Evolutionary conservation across 2,329 filamentous ascomycete species (phyloP).

Genomic region (Camillea tinctor): DNA sequence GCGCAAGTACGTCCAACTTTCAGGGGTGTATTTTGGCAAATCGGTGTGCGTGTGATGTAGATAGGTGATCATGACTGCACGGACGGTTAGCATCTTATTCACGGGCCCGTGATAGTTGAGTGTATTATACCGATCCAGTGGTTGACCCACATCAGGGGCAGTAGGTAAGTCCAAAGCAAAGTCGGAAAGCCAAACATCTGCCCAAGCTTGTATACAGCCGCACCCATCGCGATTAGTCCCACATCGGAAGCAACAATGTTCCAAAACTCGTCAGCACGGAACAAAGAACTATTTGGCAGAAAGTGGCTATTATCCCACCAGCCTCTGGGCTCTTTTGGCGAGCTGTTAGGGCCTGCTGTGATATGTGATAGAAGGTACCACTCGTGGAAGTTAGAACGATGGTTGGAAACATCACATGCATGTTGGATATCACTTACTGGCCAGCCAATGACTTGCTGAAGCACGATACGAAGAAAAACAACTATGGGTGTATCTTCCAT

Average conservation of each 20-base stretch:
- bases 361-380: conserved; percentile 12
- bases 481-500: conserved; percentile 9
- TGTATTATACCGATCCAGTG: conserved; percentile 61
- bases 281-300: conserved; percentile 57
- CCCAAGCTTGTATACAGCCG: conserved; percentile 50
- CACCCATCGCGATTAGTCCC: conserved; percentile 43
- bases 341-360: conserved; percentile 6
- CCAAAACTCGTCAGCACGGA: conserved; percentile 51
- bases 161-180: conserved; percentile 56
- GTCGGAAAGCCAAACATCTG: conserved; percentile 53
- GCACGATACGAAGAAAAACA: conserved; percentile 9
- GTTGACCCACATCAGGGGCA: conserved; percentile 68
- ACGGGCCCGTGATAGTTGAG: neutral
- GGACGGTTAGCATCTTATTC: neutral
- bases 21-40: conserved; percentile 51
- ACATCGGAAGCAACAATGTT: conserved; percentile 51
- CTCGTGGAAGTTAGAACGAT: neutral
- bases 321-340: conserved; percentile 28
- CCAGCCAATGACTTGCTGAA: conserved; percentile 11
- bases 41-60: conserved; percentile 60
- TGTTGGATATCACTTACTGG: neutral
- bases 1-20: conserved; percentile 60
- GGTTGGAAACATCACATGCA: too few relatives aligned
- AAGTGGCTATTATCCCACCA: conserved; percentile 53
- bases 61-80: conserved; percentile 68